Conservation (phyloP, 192 early-diverging fungal species). For the Entomortierella beljakovae region DNA sequence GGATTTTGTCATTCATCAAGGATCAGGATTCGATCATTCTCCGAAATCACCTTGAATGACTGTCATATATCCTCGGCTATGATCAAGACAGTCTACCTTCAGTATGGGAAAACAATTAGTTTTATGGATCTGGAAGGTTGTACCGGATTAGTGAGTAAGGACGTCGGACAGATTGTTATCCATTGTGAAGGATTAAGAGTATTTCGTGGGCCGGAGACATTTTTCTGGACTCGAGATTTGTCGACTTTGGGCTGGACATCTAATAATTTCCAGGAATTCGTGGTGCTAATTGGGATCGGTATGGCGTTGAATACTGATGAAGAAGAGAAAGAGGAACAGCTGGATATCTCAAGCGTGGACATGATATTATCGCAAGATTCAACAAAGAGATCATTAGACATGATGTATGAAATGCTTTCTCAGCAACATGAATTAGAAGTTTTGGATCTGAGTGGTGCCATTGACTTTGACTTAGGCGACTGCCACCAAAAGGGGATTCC, state of each 20-base stretch:
- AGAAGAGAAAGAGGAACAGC: not conserved
- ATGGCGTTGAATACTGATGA: not conserved
- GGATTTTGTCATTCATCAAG: not conserved
- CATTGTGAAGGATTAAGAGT: not conserved
- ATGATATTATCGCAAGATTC: not conserved
- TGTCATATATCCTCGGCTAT: not conserved
- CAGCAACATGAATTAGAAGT: slow-evolving; percentile 1
- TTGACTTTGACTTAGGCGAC: not conserved
- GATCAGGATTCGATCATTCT: not conserved
- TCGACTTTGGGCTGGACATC: not conserved
- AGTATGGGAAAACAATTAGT: not conserved
- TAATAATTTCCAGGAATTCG: not conserved
- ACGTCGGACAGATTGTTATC: slow-evolving; percentile 7
- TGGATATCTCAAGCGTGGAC: not conserved
- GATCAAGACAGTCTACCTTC: not conserved
- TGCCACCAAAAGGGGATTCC: slow-evolving; percentile 1
- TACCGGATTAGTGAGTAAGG: not conserved
- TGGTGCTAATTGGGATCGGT: slow-evolving; percentile 3
- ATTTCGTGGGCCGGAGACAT: slow-evolving; percentile 5
- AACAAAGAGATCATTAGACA: slow-evolving; percentile 1
- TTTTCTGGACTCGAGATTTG: slow-evolving; percentile 8
- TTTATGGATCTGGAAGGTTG: not conserved
- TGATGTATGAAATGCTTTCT: not conserved
- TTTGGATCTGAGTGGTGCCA: slow-evolving; percentile 5
- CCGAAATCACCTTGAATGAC: not conserved